phyloP scores from a whole-genome alignment of 805 yeast genomes.

The Blastobotrys chiropterorum region DNA sequence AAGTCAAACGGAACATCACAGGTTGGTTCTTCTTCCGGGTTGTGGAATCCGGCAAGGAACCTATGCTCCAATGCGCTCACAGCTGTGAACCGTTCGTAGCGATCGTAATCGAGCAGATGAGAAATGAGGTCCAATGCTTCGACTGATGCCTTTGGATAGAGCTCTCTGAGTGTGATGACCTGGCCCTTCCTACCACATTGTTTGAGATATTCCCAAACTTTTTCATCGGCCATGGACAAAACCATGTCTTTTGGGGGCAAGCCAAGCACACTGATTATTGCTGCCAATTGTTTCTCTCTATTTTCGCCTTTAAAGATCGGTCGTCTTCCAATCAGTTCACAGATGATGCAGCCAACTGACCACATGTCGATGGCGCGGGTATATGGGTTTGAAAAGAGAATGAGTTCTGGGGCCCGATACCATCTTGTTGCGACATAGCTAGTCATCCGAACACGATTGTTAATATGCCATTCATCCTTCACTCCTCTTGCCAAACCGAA shows the following conservation, averaged over 20 bases:
- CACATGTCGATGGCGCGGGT: slow-evolving; percentile 66
- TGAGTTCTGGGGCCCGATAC: slow-evolving; percentile 90
- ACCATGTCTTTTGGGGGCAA: slow-evolving; percentile 42
- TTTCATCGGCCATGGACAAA: background rate
- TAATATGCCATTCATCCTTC: slow-evolving; percentile 19
- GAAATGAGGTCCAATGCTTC: slow-evolving; percentile 47
- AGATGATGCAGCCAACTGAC: slow-evolving; percentile 90
- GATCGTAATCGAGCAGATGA: slow-evolving; percentile 59
- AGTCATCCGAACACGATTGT: slow-evolving; percentile 24
- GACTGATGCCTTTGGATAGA: slow-evolving; percentile 54
- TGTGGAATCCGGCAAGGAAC: slow-evolving; percentile 50
- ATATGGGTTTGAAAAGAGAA: slow-evolving; percentile 10
- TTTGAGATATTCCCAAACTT: slow-evolving; percentile 5
- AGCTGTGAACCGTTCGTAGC: slow-evolving; percentile 47
- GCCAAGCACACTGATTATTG: slow-evolving; percentile 66
- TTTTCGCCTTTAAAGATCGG: slow-evolving; percentile 77
- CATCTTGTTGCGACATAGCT: slow-evolving; percentile 87
- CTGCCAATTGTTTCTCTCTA: slow-evolving; percentile 62
- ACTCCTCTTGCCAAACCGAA: slow-evolving; percentile 89
- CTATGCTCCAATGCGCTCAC: slow-evolving; percentile 51
- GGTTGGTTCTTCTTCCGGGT: slow-evolving; percentile 48
- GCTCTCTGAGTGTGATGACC: background rate
- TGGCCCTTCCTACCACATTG: background rate
- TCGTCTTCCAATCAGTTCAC: slow-evolving; percentile 72
- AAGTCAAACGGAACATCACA: slow-evolving; percentile 54